A percentile compares a stretch with the other conserved stretches of the same genome.
These are phyloP conservation scores for Umbelopsis isabellina DNA, from an alignment of 192 early-diverging fungal species.

Conservation along the genomic window DNA sequence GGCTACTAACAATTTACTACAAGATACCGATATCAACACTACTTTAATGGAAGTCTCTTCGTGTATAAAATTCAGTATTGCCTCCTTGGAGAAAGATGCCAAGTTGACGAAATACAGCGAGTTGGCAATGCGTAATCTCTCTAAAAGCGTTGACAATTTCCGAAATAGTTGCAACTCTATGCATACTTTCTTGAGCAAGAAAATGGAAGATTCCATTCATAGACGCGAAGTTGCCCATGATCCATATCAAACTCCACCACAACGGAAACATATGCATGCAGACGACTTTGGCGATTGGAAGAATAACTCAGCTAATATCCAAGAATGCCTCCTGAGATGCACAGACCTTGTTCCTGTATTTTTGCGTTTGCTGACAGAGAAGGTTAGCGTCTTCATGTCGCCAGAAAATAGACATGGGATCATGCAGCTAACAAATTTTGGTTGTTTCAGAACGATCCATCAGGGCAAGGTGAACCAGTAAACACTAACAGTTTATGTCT, in stretches of 20 bases:
- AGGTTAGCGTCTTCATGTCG: slow-evolving; percentile 10
- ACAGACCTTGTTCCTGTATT: slow-evolving; percentile 22
- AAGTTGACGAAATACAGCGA: slow-evolving; percentile 24
- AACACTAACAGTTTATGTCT: slow-evolving; percentile 27
- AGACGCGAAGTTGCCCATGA: slow-evolving; percentile 9
- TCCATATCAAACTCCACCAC: slow-evolving; percentile 30
- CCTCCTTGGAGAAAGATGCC: neutral
- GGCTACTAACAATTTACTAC: neutral
- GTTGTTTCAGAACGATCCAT: neutral
- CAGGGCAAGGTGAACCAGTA: neutral
- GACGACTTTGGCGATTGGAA: slow-evolving; percentile 27
- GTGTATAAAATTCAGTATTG: slow-evolving; percentile 9
- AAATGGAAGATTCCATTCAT: slow-evolving; percentile 20
- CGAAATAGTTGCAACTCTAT: slow-evolving; percentile 11
- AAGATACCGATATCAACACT: slow-evolving; percentile 29
- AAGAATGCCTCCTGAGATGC: slow-evolving; percentile 15
- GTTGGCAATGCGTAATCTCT: slow-evolving; percentile 21
- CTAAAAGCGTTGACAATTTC: slow-evolving; percentile 28
- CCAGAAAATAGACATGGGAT: no score
- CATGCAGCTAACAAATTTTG: neutral
- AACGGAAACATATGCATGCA: slow-evolving; percentile 2
- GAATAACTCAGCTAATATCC: slow-evolving; percentile 10
- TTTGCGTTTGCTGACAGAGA: slow-evolving; percentile 13
- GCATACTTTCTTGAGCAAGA: slow-evolving; percentile 18
- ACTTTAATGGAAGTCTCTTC: slow-evolving; percentile 25